A percentile compares a stretch with the other conserved stretches of the same genome.
Evolutionary conservation across 176 grass and related monocot genomes (phyloP).

Genomic region (Oryza meyeriana): DNA sequence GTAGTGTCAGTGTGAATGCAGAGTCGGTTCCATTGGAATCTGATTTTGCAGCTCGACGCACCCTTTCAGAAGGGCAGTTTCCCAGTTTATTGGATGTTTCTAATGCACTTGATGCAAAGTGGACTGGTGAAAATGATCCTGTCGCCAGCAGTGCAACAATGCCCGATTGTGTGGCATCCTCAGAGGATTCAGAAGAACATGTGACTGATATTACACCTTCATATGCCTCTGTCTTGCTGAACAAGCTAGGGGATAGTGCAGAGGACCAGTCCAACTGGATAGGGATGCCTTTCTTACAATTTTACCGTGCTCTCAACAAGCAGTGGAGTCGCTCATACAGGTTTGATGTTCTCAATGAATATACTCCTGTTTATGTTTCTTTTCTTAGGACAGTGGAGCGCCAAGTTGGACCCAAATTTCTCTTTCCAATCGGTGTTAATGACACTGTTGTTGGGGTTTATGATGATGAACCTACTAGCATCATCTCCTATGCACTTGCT

Average conservation of each 20-base stretch:
- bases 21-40: slow-evolving; percentile 51
- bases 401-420: slow-evolving; percentile 67
- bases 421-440: slow-evolving; percentile 82
- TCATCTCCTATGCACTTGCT: slow-evolving; percentile 77
- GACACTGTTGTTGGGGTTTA: slow-evolving; percentile 82
- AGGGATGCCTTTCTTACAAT: slow-evolving; percentile 62
- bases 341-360: slow-evolving; percentile 54
- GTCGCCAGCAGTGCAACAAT: slow-evolving; percentile 33
- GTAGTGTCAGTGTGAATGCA: slow-evolving; percentile 56
- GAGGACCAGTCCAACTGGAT: slow-evolving; percentile 64
- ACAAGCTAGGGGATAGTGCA: slow-evolving; percentile 58
- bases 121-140: slow-evolving; percentile 71
- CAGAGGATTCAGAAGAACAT: slow-evolving; percentile 59
- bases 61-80: slow-evolving; percentile 89
- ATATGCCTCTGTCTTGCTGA: slow-evolving; percentile 48
- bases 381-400: slow-evolving; percentile 53
- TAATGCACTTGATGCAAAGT: slow-evolving; percentile 81
- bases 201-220: slow-evolving; percentile 41
- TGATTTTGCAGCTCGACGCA: slow-evolving; percentile 64
- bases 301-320: slow-evolving; percentile 70
- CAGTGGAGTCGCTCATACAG: slow-evolving; percentile 54
- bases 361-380: slow-evolving; percentile 55
- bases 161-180: slow-evolving; percentile 43
- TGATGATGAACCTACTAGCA: slow-evolving; percentile 91
- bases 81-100: slow-evolving; percentile 64